Evolutionary conservation across 2,329 filamentous ascomycete genomes (phyloP), one percentile per base, ranked within the genome.

Genomic region (Paradendryphiella salina): DNA sequence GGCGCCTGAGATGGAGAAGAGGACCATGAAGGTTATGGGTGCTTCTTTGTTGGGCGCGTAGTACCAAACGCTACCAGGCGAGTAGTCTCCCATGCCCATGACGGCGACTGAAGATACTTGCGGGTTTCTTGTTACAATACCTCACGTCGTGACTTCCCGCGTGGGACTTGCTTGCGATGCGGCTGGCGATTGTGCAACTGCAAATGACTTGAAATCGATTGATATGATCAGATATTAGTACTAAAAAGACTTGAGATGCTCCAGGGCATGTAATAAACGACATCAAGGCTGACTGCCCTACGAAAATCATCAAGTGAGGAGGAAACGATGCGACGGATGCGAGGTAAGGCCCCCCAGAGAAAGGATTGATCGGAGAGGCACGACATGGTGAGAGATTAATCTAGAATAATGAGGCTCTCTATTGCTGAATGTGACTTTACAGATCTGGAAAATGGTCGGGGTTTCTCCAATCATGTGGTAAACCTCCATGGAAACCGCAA

Each of bases 31-130:
- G 37, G 82, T 59, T 15, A 83, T 75, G 0, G 82, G 80, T 0
- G 80, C 80, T 4, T 57, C 73, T 63, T 82, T 81, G 64, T 80
- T 82, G 0, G 82, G 82, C 10, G 76, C 77, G 54, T 84, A 84
- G 58, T 62, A 70, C 70, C 72, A 71, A 1, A 68, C 50, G 41
- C 67, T 73, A 21, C 68, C 69, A 0, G 66, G 61, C 23, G 65
- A 70, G 44, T 69, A 70, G 38, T 68, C 63, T 52, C 67, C 66
- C 58, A 70, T 63, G 3, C 61, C 66, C 67, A 70, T 71, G 20
- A 57, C 61, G 38, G 8, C 3, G 23, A 26, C 2, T 23, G 21
- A 23, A 5, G 5, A 5, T 23, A 20, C 21, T 23, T 23, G 21
- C 21, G 21, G 8, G 21, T 4, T 23, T 23, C 4, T 23, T 23